Evolutionary conservation across 306 rosid species (phyloP), one percentile per base, ranked within the genome.

Genomic region (Phaseolus lunatus): DNA sequence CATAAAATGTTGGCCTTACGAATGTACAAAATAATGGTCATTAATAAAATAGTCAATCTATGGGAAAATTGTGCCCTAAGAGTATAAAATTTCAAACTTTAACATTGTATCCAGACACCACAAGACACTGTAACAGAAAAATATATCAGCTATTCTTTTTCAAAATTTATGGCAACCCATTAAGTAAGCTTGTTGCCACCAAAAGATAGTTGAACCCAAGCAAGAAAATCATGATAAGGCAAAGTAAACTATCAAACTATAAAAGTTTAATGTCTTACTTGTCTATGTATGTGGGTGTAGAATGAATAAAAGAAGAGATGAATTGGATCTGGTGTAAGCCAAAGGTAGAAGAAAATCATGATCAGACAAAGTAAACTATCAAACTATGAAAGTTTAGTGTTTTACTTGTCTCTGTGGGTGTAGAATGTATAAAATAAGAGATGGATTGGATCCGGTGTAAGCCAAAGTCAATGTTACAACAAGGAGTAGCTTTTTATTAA

Each of bases 191-290:
- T 24, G 66, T 33, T 78, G 70, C 67, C 33, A 14, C 61, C 49
- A 37, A 54, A 72, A 56, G 33, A 48, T 73, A 37, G 27, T 14
- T 67, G 76, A 37, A 66, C 80, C 69, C 44, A 67, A 49, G 37
- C 22, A 68, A 69, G 59, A 53, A 54, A 84, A 35, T 22, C 69
- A 54, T 41, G 44, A 35, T 27, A 70, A 29, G 37, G 1, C 47
- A 37, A 15, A 12, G 35, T 27, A 54, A 47, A 63, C 71, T 26
- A 70, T 52, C 71, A 53, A 48, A 80, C 53, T 44, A 78, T 57
- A 44, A 50, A 18, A 18, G 41, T 33, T 57, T 18, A 44, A 26
- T 29, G 44, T 33, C 9, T 33, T 7, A 33, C 63, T 56, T 56
- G 31, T 57, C 9, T 57, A 3, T 26, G 3, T 57, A 3, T 26